Evolutionary conservation across 345 rosid species (phyloP).

Genomic region (Arabidopsis arenosa): DNA sequence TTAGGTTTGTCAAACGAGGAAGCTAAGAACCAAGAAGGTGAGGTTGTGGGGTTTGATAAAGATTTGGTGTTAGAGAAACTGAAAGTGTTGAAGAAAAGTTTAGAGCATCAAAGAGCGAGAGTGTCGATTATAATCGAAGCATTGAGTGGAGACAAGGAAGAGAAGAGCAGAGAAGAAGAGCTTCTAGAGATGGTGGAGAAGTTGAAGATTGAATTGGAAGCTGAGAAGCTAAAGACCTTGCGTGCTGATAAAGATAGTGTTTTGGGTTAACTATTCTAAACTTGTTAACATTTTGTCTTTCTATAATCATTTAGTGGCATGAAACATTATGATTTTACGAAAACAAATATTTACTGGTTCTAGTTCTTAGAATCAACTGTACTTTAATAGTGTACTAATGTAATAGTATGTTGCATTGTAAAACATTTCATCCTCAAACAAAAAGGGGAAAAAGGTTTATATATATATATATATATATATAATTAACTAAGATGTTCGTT

Average conservation of each 20-base stretch:
- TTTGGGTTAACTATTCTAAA: constrained; percentile 25
- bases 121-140: constrained; percentile 55
- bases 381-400: too few species aligned
- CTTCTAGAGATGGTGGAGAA: constrained; percentile 52
- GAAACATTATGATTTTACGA: neutral
- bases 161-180: constrained; percentile 55
- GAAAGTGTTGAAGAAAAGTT: constrained; percentile 57
- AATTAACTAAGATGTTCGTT: neutral
- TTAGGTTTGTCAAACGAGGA: constrained; percentile 33
- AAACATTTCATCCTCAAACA: too few species aligned
- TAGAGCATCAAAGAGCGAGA: constrained; percentile 69
- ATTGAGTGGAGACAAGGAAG: constrained; percentile 67
- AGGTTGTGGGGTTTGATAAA: constrained; percentile 36
- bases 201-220: constrained; percentile 55
- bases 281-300: neutral
- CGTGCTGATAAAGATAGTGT: constrained; percentile 38
- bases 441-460: too few species aligned
- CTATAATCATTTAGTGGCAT: neutral
- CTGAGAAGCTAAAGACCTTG: constrained; percentile 42
- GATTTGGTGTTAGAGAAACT: constrained; percentile 54
- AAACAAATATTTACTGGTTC: too few species aligned
- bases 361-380: too few species aligned
- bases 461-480: too few species aligned
- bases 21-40: constrained; percentile 29
- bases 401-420: too few species aligned